Conservation (phyloP, 208 protist species). For the Tetramitus jugosus region DNA sequence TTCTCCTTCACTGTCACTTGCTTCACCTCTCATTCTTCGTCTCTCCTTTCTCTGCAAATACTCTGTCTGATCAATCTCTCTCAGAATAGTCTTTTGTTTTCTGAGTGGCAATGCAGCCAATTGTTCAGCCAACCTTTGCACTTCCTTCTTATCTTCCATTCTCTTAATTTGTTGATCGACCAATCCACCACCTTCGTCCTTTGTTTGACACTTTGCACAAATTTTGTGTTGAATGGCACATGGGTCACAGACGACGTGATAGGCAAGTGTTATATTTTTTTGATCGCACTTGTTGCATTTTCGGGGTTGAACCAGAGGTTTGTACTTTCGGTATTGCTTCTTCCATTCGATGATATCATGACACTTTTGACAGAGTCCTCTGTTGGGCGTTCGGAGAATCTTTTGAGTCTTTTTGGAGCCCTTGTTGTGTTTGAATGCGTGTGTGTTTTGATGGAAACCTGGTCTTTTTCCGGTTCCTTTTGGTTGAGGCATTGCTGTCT, state of each 20-base stretch:
- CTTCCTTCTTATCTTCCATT: neutral
- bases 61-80: neutral
- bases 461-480: neutral
- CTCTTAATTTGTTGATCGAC: neutral
- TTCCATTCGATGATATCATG: slow-evolving; percentile 25
- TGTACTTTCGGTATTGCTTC: slow-evolving; percentile 20
- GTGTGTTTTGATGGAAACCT: neutral
- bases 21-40: neutral
- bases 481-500: slow-evolving; percentile 4
- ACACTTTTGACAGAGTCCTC: slow-evolving; percentile 20
- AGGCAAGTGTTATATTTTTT: slow-evolving; percentile 12
- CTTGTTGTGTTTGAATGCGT: slow-evolving; percentile 17
- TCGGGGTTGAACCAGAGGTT: slow-evolving; percentile 13
- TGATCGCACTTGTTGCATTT: slow-evolving; percentile 15
- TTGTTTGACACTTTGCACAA: slow-evolving; percentile 1
- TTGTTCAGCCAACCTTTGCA: neutral
- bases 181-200: neutral
- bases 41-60: neutral
- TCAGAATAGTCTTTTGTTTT: slow-evolving; percentile 1
- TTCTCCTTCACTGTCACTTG: neutral
- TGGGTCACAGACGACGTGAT: slow-evolving; percentile 10
- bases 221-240: neutral
- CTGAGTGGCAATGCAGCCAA: neutral
- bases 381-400: neutral
- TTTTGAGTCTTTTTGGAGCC: neutral